Conservation (phyloP, 805 yeast species). For the Candida montana region DNA sequence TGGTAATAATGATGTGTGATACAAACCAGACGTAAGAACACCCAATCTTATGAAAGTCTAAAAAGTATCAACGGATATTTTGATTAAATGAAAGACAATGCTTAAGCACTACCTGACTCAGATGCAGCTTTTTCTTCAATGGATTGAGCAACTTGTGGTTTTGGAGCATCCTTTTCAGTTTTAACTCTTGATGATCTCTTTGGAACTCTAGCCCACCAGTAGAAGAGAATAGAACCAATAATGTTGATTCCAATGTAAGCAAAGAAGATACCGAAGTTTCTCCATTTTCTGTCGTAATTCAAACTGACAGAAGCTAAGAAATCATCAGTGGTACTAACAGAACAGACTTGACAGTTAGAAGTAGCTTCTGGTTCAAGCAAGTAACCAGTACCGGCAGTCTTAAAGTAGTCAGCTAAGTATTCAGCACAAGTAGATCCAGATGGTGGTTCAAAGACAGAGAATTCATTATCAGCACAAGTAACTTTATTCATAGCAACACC, state of each 20-base stretch:
- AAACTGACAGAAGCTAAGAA: constrained; percentile 43
- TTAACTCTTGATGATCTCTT: constrained; percentile 40
- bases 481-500: constrained; percentile 48
- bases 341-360: constrained; percentile 56
- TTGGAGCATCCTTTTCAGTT: constrained; percentile 9
- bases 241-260: constrained; percentile 37
- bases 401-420: constrained; percentile 37
- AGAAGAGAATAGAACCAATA: constrained; percentile 36
- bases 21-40: too few relatives aligned
- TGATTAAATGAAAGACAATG: too few relatives aligned
- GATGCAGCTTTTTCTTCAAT: constrained; percentile 35
- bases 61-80: too few relatives aligned
- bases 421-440: constrained; percentile 52
- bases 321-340: constrained; percentile 47
- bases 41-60: too few relatives aligned
- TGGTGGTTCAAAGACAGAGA: constrained; percentile 44
- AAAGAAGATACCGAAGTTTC: constrained; percentile 55
- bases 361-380: constrained; percentile 29
- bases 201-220: constrained; percentile 70
- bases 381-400: constrained; percentile 23
- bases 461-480: constrained; percentile 43
- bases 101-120: constrained; percentile 1
- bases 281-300: constrained; percentile 48
- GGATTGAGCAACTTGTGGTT: neutral
- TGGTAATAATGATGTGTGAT: too few relatives aligned